Base-by-base conservation (phyloP, 192 early-diverging fungal species). In the Chytriomyces confervae region DNA sequence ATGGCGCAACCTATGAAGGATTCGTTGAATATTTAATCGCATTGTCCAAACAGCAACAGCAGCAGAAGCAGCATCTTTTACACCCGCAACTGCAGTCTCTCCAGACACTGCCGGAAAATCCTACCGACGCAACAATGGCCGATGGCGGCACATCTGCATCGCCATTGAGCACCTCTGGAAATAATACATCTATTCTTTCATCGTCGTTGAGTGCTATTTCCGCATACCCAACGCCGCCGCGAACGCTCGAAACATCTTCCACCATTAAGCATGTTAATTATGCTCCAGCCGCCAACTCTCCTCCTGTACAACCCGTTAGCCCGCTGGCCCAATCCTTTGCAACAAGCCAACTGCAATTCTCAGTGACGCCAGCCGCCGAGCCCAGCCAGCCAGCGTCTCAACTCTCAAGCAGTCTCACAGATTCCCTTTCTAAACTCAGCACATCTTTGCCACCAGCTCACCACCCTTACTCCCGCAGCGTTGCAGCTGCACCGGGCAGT, bases 11-110 rank as follows among this genome's bases (percentile, higher is more conserved):
- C 13, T 74, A 63, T 62, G 72, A 61, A 18, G 50, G 27, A 10
- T 74, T 74, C 27, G 45, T 63, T 29, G 72, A 74, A 7, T 74
- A 74, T 62, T 45, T 74, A 8, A 49, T 74, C 16, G 72, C 72
- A 7, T 16, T 63, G n/a, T 62, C 72, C 6, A 74, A 74, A 46
- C 72, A 74, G 46, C 53, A 74, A 18, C 63, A 65, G 11, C 24
- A 65, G 27, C 11, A 27, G 18, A 23, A 65, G 24, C 72, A 47
- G 27, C 62, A 47, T 16, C 50, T 23, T 20, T 51, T 57, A 16
- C 69, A 57, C 27, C 50, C 50, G 27, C 69, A 72, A 24, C 36
- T 36, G 36, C 36, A 36, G 36, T 36, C 36, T 36, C 36, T 36
- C 36, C 36, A 36, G 36, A 36, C 36, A 36, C 36, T 36, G 36